A percentile compares a stretch with the other conserved stretches of the same genome.
These are phyloP conservation scores for Hortiboletus rubellus DNA, from an alignment of 1,284 basidiomycete species.

Conservation along the genomic window DNA sequence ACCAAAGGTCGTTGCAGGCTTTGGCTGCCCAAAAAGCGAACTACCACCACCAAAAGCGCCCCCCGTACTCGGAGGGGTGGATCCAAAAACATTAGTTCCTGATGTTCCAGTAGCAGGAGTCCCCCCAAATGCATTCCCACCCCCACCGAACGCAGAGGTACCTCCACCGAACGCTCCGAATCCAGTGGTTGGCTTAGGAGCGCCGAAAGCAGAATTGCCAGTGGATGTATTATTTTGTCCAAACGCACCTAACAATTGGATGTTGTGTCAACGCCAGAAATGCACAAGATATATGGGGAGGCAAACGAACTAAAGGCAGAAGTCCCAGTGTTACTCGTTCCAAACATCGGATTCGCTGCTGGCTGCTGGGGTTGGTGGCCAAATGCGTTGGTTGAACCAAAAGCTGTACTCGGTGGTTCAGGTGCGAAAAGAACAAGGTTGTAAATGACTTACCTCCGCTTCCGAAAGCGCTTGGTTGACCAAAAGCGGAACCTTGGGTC, in stretches of 20 bases:
- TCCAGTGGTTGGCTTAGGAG: constrained; percentile 62
- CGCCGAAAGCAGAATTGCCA: constrained; percentile 55
- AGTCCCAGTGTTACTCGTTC: constrained; percentile 39
- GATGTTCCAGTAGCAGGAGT: constrained; percentile 28
- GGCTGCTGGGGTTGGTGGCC: constrained; percentile 53
- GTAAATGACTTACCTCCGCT: constrained; percentile 43
- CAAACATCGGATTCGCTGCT: constrained; percentile 77
- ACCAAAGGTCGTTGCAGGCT: constrained; percentile 52
- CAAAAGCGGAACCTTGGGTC: constrained; percentile 44
- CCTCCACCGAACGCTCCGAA: constrained; percentile 67
- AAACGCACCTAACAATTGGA: constrained; percentile 54
- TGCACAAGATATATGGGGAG: constrained; percentile 7
- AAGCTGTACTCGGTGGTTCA: constrained; percentile 39
- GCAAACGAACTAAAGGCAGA: constrained; percentile 60
- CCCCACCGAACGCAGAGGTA: constrained; percentile 41
- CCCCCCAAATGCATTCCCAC: constrained; percentile 35
- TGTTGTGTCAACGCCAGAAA: constrained; percentile 20
- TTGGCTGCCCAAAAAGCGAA: constrained; percentile 49
- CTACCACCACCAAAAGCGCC: constrained; percentile 45
- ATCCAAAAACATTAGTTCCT: constrained; percentile 48
- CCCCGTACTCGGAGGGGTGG: constrained; percentile 33
- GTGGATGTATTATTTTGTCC: constrained; percentile 43
- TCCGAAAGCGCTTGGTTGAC: constrained; percentile 51
- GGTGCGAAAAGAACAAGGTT: constrained; percentile 33
- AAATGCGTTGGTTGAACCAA: constrained; percentile 47